Percentiles rank a stretch among this genome's conserved stretches.
phyloP scores from a whole-genome alignment of 768 basidiomycete genomes.

The Lepiota subincarnata region DNA sequence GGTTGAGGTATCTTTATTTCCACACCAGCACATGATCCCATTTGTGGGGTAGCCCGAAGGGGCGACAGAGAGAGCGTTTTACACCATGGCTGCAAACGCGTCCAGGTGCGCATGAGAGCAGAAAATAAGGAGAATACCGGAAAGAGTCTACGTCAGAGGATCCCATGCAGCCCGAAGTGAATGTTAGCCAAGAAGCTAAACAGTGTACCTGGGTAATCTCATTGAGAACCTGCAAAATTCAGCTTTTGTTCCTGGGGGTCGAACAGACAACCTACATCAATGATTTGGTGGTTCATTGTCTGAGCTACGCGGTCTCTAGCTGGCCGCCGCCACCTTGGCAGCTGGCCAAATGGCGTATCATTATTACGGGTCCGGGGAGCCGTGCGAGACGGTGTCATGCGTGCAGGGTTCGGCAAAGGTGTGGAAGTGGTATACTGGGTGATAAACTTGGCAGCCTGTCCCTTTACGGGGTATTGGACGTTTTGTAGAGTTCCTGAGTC shows the following conservation, averaged over 20 bases:
- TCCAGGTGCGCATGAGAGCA: slow-evolving; percentile 9
- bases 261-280: slow-evolving; percentile 31
- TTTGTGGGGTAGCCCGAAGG: background rate
- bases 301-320: background rate
- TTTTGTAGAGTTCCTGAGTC: background rate
- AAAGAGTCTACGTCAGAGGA: background rate
- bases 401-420: background rate
- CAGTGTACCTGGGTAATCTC: slow-evolving; percentile 43
- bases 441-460: background rate
- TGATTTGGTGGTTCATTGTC: slow-evolving; percentile 26
- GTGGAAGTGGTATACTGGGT: background rate
- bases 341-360: background rate
- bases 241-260: background rate
- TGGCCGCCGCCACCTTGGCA: background rate
- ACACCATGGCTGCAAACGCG: slow-evolving; percentile 10
- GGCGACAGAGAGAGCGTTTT: background rate
- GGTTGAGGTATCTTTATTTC: background rate
- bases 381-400: background rate
- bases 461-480: background rate
- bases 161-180: slow-evolving; percentile 1
- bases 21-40: slow-evolving; percentile 5
- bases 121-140: background rate
- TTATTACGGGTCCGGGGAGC: background rate
- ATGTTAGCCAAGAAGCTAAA: background rate
- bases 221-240: slow-evolving; percentile 37